Base-by-base conservation (phyloP, 2,329 filamentous ascomycete species). In the Aspergillus candidus region DNA sequence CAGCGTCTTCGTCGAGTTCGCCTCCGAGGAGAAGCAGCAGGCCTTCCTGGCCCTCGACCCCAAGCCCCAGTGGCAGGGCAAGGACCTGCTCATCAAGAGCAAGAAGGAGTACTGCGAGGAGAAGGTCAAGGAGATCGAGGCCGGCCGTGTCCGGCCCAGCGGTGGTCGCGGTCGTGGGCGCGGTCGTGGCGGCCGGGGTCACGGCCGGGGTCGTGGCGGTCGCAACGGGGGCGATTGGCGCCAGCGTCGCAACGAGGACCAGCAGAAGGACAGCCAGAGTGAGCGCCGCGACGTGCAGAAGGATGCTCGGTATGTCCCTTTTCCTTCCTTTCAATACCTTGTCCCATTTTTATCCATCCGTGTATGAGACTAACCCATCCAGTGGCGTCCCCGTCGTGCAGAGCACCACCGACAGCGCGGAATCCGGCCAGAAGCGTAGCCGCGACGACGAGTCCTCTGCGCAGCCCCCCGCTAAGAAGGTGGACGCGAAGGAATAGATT, bases 1-100 rank as follows among this genome's bases (percentile, higher is more conserved):
- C 56, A 95, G 88, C 55, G 88, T 95, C 46, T 97, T 96, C 63
- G 88, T 95, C 53, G 91, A 96, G 68, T 98, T 97, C 67, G 77
- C 80, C 50, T 79, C 80, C 39, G 84, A 89, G 60, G 87, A 94
- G 55, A 77, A 80, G 15, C 83, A 87, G 58, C 77, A 89, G 65
- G 81, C 82, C 47, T 98, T 98, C 70, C 72, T 96, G 49, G 80
- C 74, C 11, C 72, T 88, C 33, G 85, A 94, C 43, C 83, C 87
- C 14, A 83, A 85, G 66, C 93, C 93, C 47, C 80, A 83, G 65
- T 98, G 83, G 82, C 83, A 94, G 67, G 89, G 78, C 40, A 76
- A 86, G 54, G 82, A 88, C 30, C 76, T 97, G 40, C 72, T 82
- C 63, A 83, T 93, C 71, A 90, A 88, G 81, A 83, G 81, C 69